Conservation (phyloP, 2,329 filamentous ascomycete species). For the Talaromyces rugulosus region DNA sequence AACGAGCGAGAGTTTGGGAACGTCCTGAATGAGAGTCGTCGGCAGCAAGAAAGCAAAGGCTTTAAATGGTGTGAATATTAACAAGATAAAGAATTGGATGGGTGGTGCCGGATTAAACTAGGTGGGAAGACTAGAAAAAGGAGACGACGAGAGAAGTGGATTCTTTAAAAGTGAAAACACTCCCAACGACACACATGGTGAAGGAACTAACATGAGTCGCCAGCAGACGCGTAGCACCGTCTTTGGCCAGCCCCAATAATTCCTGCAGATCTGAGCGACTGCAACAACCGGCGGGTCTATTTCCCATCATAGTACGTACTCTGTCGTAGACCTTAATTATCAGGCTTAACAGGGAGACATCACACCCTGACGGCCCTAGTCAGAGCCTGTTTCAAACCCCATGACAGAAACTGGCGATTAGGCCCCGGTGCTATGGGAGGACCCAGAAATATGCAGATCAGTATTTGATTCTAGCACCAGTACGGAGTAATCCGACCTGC, state of each 20-base stretch:
- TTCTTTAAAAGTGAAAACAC: neutral
- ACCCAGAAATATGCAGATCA: neutral
- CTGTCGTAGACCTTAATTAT: neutral
- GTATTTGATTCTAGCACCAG: neutral
- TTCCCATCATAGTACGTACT: neutral
- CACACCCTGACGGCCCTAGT: neutral
- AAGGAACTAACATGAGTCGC: neutral
- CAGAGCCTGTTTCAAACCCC: neutral
- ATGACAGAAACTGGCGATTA: neutral
- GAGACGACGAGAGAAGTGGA: neutral
- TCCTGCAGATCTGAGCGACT: neutral
- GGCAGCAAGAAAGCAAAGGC: neutral
- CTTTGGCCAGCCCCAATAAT: neutral
- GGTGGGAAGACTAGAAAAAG: neutral
- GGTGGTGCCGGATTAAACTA: neutral
- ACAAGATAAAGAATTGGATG: neutral
- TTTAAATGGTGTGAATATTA: neutral
- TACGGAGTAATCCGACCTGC: neutral
- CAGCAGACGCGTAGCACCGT: neutral
- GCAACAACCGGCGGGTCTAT: neutral
- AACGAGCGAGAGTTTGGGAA: neutral
- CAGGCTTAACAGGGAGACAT: neutral
- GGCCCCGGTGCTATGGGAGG: neutral
- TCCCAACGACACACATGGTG: neutral
- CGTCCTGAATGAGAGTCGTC: neutral